phyloP scores from a whole-genome alignment of 129 eudicot genomes.

The Gnaphalium uliginosum region DNA sequence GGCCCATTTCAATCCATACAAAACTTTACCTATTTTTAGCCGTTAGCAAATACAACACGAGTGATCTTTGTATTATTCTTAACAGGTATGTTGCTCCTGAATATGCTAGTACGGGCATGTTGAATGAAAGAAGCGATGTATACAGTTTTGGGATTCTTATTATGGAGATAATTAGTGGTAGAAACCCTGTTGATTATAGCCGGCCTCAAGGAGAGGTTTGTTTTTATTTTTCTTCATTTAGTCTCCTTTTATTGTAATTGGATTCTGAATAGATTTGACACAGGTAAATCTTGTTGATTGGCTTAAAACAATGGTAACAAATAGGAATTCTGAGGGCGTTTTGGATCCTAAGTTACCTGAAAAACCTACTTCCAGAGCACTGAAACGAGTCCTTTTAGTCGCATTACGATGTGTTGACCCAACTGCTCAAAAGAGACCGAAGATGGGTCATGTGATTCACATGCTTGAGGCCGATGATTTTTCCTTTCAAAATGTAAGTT shows the following conservation, averaged over 20 bases:
- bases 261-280: constrained; percentile 20
- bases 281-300: constrained; percentile 89
- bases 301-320: constrained; percentile 91
- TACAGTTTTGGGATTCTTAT: constrained; percentile 92
- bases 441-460: constrained; percentile 92
- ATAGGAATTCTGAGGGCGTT: constrained; percentile 71
- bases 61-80: not conserved
- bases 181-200: constrained; percentile 89
- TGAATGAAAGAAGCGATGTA: constrained; percentile 89
- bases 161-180: constrained; percentile 82
- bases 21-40: not conserved
- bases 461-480: constrained; percentile 91
- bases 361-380: constrained; percentile 87
- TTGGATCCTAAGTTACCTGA: constrained; percentile 86
- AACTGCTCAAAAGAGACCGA: constrained; percentile 87
- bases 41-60: not conserved
- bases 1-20: not conserved
- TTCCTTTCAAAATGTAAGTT: constrained; percentile 82
- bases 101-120: constrained; percentile 93
- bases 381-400: constrained; percentile 79
- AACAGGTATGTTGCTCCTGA: constrained; percentile 93
- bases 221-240: constrained; percentile 11
- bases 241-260: not conserved
- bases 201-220: constrained; percentile 92
- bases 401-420: constrained; percentile 94